Percentiles rank a stretch among this genome's conserved stretches.
Evolutionary conservation across 495 filamentous ascomycete species (phyloP).

Genomic region (Penicillium arizonense): DNA sequence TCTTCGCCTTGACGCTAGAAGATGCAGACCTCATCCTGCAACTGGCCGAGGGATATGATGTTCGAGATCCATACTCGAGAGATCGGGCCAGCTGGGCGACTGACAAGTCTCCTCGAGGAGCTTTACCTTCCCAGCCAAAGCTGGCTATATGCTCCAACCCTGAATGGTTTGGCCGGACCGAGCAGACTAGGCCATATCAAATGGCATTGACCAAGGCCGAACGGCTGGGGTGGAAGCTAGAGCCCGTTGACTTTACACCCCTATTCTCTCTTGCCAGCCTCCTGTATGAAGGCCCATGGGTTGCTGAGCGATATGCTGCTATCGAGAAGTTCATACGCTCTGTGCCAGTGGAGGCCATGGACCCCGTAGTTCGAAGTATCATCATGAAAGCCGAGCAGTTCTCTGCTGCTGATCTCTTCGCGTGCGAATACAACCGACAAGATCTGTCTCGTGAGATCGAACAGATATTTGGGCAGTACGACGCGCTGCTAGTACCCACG

Average conservation of each 20-base stretch:
- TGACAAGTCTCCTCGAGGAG: constrained; percentile 37
- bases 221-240: constrained; percentile 40
- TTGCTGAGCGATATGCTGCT: constrained; percentile 18
- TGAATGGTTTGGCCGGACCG: constrained; percentile 30
- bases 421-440: constrained; percentile 11
- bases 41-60: constrained; percentile 51
- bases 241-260: constrained; percentile 49
- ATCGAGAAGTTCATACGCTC: constrained; percentile 11
- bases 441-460: constrained; percentile 12
- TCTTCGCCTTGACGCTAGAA: constrained; percentile 49
- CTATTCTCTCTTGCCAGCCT: constrained; percentile 12
- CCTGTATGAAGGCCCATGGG: constrained; percentile 19
- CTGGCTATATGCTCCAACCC: constrained; percentile 45
- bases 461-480: constrained; percentile 32
- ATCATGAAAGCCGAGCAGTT: constrained; percentile 16
- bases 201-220: constrained; percentile 35
- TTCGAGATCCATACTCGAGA: constrained; percentile 56
- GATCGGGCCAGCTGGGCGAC: constrained; percentile 28
- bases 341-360: constrained; percentile 4
- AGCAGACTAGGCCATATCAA: constrained; percentile 46
- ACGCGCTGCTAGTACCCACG: constrained; percentile 62
- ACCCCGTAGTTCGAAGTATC: constrained; percentile 14
- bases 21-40: constrained; percentile 58
- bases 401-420: constrained; percentile 13
- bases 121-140: constrained; percentile 42